A percentile compares a stretch with the other conserved stretches of the same genome.
phyloP scores from a whole-genome alignment of 2,329 filamentous ascomycete species.

The Sarocladium brachiariae region DNA sequence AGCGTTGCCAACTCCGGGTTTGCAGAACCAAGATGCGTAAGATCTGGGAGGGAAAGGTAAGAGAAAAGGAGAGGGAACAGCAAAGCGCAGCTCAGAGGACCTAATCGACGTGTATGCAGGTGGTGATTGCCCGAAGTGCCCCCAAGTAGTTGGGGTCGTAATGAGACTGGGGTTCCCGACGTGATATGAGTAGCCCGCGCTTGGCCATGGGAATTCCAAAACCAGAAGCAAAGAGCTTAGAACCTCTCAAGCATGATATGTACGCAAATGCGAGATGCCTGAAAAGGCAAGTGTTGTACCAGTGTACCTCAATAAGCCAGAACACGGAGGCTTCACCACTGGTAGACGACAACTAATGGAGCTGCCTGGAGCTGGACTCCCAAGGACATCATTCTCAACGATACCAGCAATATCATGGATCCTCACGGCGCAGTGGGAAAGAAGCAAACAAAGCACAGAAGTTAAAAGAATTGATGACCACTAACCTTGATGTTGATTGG shows the following conservation, averaged over 20 bases:
- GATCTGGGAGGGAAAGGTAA: background rate
- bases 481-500: conserved; percentile 9
- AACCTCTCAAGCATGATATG: background rate
- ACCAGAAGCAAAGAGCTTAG: background rate
- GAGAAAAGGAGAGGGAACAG: background rate
- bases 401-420: background rate
- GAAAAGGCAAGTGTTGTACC: background rate
- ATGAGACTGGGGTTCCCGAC: background rate
- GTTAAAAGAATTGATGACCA: background rate
- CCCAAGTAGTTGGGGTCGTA: conserved; percentile 7
- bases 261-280: background rate
- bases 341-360: too few species aligned
- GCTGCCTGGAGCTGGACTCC: too few species aligned
- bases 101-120: background rate
- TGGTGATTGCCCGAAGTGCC: conserved; percentile 2
- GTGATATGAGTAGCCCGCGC: background rate
- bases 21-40: background rate
- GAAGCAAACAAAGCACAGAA: background rate
- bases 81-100: background rate
- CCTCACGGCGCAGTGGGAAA: background rate
- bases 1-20: background rate
- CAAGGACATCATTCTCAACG: too few species aligned
- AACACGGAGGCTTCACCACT: too few species aligned
- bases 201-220: background rate
- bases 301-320: background rate